phyloP scores from a whole-genome alignment of 108 stramenopile genomes.

The Tribonema minus region DNA sequence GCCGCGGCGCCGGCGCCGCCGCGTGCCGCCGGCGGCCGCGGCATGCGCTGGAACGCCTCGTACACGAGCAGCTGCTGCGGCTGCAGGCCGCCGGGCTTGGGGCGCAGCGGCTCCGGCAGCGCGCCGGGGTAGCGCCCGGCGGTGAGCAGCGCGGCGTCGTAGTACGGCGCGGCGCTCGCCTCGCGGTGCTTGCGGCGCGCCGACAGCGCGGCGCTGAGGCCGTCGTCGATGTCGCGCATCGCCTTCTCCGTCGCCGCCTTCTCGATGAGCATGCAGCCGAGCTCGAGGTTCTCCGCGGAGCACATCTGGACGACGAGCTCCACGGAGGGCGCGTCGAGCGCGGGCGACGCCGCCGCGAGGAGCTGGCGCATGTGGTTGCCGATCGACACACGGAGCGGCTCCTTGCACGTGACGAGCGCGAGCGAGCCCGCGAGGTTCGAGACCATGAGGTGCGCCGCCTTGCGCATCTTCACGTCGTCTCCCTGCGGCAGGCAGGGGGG shows the following conservation, averaged over 20 bases:
- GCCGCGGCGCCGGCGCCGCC: neutral
- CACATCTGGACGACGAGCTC: slow-evolving; percentile 89
- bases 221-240: slow-evolving; percentile 87
- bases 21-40: slow-evolving; percentile 13
- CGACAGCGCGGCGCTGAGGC: slow-evolving; percentile 56
- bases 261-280: slow-evolving; percentile 96
- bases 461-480: slow-evolving; percentile 87
- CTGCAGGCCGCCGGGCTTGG: slow-evolving; percentile 82
- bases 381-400: slow-evolving; percentile 86
- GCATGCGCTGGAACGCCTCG: slow-evolving; percentile 82
- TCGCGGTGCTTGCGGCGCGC: slow-evolving; percentile 36
- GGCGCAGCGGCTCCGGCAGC: slow-evolving; percentile 84
- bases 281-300: slow-evolving; percentile 88
- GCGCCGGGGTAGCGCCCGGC: slow-evolving; percentile 77
- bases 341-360: slow-evolving; percentile 51
- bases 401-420: slow-evolving; percentile 92
- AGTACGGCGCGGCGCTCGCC: slow-evolving; percentile 16
- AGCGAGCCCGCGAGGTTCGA: slow-evolving; percentile 93
- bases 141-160: slow-evolving; percentile 88
- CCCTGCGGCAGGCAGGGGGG: too few relatives aligned
- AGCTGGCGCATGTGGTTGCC: slow-evolving; percentile 88
- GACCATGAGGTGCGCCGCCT: slow-evolving; percentile 95
- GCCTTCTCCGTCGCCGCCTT: slow-evolving; percentile 98
- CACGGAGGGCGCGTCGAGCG: slow-evolving; percentile 55
- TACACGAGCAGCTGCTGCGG: slow-evolving; percentile 87